Conservation (phyloP, 75 land plant genomes). For the Gnetum montanum region DNA sequence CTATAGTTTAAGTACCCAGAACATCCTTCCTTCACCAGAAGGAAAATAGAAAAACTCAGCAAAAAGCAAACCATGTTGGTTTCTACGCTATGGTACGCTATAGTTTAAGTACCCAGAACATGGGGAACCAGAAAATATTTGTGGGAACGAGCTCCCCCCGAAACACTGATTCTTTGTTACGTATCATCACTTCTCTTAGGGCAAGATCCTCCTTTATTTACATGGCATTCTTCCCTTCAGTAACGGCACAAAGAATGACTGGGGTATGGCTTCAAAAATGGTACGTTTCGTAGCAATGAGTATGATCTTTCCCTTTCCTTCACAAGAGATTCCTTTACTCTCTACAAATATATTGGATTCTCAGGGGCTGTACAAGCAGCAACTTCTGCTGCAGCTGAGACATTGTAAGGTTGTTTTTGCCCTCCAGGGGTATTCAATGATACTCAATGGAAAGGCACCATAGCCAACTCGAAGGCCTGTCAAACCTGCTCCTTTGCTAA, state of each 20-base stretch:
- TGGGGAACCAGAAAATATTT: too few relatives aligned
- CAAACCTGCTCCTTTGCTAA: conserved; percentile 98
- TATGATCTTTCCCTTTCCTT: conserved; percentile 66
- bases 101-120: too few relatives aligned
- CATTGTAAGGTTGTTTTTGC: conserved; percentile 95
- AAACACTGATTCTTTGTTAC: conserved; percentile 78
- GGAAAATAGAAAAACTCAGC: too few relatives aligned
- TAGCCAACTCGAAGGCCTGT: conserved; percentile 90
- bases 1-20: too few relatives aligned
- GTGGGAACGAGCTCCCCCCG: too few relatives aligned
- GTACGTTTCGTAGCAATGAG: conserved; percentile 55
- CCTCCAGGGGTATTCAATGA: conserved; percentile 83
- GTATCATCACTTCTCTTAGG: conserved; percentile 77
- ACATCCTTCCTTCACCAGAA: too few relatives aligned
- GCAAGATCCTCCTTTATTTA: conserved; percentile 88
- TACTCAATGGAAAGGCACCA: conserved; percentile 81
- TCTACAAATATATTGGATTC: conserved; percentile 69
- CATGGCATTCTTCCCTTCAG: conserved; percentile 61
- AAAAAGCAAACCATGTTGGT: too few relatives aligned
- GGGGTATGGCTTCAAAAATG: conserved; percentile 73
- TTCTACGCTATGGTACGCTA: too few relatives aligned
- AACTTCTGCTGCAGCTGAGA: conserved; percentile 90
- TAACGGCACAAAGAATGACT: conserved; percentile 89
- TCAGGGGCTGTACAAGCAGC: conserved; percentile 87
- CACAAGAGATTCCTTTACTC: conserved; percentile 66